Base-by-base conservation (phyloP, 257 asterid species). In the Handroanthus guayacan region DNA sequence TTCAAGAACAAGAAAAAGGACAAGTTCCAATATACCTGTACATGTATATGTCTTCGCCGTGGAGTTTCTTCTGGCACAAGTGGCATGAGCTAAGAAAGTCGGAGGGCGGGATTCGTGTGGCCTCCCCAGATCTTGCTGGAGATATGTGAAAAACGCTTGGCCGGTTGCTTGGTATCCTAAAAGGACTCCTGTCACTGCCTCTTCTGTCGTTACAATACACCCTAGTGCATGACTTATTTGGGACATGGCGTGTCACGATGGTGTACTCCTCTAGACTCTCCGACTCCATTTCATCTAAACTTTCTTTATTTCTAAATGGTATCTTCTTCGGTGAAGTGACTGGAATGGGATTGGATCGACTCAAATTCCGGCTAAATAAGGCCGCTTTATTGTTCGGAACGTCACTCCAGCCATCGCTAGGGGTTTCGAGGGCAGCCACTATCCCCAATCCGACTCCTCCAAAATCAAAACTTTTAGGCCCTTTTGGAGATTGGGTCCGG, bases 371-470 rank as follows among this genome's bases (percentile, higher is more conserved):
- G 71, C 65, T 76, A 11, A 71, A 83, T 13, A 87, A 61, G 31
- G 31, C 31, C 2, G 87, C 73, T 47, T 50, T 80, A 13, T 52
- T 63, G 12, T 78, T 77, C 64, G 76, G 74, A 55, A 14, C 62
- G 60, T 82, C 84, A 37, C 70, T 56, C 43, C 54, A 77, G 56
- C 44, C 66, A 20, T 71, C 82, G 6, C 77, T 68, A 41, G 94
- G 74, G 18, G 79, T 88, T 9, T 92, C 91, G 0, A 92, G 89
- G 57, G 95, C 95, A 0, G 95, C 96, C 5, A 90, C 95, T 20
- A 92, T 92, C 44, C 95, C 92, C 47, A 92, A 67, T 13, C 96
- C 97, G 61, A 92, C 94, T 1, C 92, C 96, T 6, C 89, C 91
- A 43, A 81, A 43, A 75, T 88, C 92, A 45, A 83, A 86, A 55